Evolutionary conservation across 305 asterid genomes (phyloP).

Genomic region (Fraxinus velutina): DNA sequence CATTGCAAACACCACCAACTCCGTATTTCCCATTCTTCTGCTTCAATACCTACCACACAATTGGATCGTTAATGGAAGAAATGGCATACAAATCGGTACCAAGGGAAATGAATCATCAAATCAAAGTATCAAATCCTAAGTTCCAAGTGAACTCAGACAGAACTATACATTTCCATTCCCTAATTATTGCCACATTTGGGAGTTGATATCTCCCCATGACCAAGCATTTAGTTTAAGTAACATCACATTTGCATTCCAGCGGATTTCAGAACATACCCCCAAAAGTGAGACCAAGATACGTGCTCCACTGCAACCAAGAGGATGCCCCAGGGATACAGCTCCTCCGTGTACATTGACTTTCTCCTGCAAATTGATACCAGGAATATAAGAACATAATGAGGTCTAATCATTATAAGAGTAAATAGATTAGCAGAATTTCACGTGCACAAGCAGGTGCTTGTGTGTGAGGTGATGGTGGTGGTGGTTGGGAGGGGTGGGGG

Average conservation of each 20-base stretch:
- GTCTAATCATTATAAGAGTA: background rate
- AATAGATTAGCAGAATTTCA: background rate
- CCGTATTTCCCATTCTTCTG: slow-evolving; percentile 53
- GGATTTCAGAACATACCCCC: slow-evolving; percentile 60
- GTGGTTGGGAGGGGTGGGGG: background rate
- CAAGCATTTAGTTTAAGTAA: background rate
- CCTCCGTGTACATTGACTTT: slow-evolving; percentile 91
- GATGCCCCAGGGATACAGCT: slow-evolving; percentile 95
- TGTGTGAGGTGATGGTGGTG: background rate
- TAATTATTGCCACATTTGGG: background rate
- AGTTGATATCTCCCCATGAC: background rate
- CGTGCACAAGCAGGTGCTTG: background rate
- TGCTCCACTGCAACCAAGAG: slow-evolving; percentile 99
- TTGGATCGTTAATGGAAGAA: background rate
- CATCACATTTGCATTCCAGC: background rate
- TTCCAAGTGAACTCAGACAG: background rate
- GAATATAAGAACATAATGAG: slow-evolving; percentile 8
- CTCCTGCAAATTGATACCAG: slow-evolving; percentile 49
- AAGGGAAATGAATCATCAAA: background rate
- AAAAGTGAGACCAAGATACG: slow-evolving; percentile 89
- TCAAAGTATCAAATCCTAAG: background rate
- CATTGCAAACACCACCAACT: slow-evolving; percentile 62
- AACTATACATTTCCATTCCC: background rate
- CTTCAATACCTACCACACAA: slow-evolving; percentile 42
- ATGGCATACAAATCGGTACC: background rate